Conservation (phyloP, 2,329 filamentous ascomycete genomes). For the Phoma sp. region DNA sequence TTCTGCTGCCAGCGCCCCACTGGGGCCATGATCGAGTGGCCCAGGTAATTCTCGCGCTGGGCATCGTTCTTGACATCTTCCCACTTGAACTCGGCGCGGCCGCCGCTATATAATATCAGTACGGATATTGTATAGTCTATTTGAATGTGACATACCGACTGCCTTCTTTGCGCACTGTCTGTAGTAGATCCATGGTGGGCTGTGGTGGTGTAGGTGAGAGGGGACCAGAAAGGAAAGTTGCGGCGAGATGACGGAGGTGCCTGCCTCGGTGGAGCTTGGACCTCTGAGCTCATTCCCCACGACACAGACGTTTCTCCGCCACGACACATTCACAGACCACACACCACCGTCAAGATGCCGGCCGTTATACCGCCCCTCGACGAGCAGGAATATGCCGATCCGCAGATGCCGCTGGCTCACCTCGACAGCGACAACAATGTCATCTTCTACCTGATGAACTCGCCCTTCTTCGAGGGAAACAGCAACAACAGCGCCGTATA, state of each 20-base stretch:
- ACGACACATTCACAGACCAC: not conserved
- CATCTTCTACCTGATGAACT: slow-evolving; percentile 68
- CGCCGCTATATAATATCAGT: slow-evolving; percentile 65
- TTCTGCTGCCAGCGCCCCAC: slow-evolving; percentile 92
- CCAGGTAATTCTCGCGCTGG: slow-evolving; percentile 90
- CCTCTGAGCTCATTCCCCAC: slow-evolving; percentile 9
- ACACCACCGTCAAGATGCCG: slow-evolving; percentile 36
- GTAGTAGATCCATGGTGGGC: slow-evolving; percentile 85
- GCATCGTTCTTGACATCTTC: slow-evolving; percentile 86
- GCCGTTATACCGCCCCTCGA: slow-evolving; percentile 41
- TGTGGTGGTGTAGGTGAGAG: slow-evolving; percentile 18
- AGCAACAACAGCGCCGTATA: slow-evolving; percentile 66
- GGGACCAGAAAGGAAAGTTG: slow-evolving; percentile 22
- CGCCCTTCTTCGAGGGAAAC: slow-evolving; percentile 68
- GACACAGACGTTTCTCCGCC: slow-evolving; percentile 6
- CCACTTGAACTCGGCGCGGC: slow-evolving; percentile 93
- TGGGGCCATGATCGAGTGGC: slow-evolving; percentile 89
- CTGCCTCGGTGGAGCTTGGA: slow-evolving; percentile 15
- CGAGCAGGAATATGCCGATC: slow-evolving; percentile 41
- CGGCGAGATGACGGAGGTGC: slow-evolving; percentile 35
- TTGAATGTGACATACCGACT: slow-evolving; percentile 61
- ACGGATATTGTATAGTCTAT: slow-evolving; percentile 4
- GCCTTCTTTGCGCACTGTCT: slow-evolving; percentile 89
- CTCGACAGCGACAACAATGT: slow-evolving; percentile 49
- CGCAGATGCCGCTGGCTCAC: slow-evolving; percentile 30